Percentiles rank a stretch among this genome's conserved stretches.
Conservation (phyloP, 2,329 filamentous ascomycete genomes). For the Phyllosticta citrichinensis region DNA sequence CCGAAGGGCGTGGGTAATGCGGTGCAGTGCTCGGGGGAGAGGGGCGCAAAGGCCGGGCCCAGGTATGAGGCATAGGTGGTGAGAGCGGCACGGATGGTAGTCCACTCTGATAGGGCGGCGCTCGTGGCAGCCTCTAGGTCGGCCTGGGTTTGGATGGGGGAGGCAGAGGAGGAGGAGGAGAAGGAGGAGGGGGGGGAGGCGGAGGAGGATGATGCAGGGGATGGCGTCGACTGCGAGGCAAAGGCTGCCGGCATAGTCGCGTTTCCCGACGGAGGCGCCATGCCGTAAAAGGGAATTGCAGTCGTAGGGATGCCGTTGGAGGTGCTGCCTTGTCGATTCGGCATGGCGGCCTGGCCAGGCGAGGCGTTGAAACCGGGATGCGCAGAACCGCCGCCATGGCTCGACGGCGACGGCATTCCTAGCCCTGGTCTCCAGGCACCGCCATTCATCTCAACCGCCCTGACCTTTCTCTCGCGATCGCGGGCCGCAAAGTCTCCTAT, state of each 20-base stretch:
- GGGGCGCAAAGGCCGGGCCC: slow-evolving; percentile 64
- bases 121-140: slow-evolving; percentile 56
- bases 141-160: slow-evolving; percentile 16
- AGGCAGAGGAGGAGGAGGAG: slow-evolving; percentile 32
- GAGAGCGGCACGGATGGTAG: slow-evolving; percentile 62
- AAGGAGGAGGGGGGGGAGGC: no score
- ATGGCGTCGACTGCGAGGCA: slow-evolving; percentile 15
- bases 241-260: slow-evolving; percentile 36
- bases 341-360: neutral
- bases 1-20: slow-evolving; percentile 68
- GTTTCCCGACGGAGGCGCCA: slow-evolving; percentile 34
- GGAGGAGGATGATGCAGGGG: slow-evolving; percentile 19
- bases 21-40: slow-evolving; percentile 57
- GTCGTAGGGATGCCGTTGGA: neutral
- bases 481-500: slow-evolving; percentile 67
- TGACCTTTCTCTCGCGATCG: slow-evolving; percentile 70
- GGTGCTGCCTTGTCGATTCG: slow-evolving; percentile 1
- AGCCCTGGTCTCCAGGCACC: slow-evolving; percentile 46
- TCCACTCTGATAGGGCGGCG: slow-evolving; percentile 71
- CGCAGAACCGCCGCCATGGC: slow-evolving; percentile 5
- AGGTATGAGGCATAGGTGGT: slow-evolving; percentile 55
- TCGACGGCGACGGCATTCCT: slow-evolving; percentile 30
- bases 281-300: slow-evolving; percentile 37
- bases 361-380: slow-evolving; percentile 2
- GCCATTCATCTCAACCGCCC: slow-evolving; percentile 50